Base-by-base conservation (phyloP, 2,329 filamentous ascomycete genomes). In the Pseudopithomyces maydicus region DNA sequence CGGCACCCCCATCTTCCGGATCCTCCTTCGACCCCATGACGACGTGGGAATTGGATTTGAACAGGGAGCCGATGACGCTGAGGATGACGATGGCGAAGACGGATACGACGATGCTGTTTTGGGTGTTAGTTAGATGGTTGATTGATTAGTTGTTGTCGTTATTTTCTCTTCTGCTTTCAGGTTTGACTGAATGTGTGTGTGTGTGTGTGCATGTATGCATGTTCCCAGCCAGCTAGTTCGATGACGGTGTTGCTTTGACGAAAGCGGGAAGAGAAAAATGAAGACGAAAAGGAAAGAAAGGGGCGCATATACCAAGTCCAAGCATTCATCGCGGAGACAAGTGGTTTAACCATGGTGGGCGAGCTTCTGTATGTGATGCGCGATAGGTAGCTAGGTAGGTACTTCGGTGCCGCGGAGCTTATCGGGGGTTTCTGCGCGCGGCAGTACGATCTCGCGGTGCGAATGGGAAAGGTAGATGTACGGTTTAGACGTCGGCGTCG, bases 331-430 rank as follows among this genome's bases (percentile, higher is more conserved):
- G 92, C 89, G 74, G 91, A 90, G 69, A 98, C 91, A 74, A 98
- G 83, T 67, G 94, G 93, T 88, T 97, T 97, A 91, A 97, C 97
- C 93, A 97, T 97, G 74, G 72, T 86, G 65, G 60, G 60, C 58
- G 22, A 17, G 44, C 47, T 43, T 19, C 15, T 35, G 52, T 49
- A 47, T 47, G 57, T 52, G 52, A 58, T 58, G 54, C 57, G 39
- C 39, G 52, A 42, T 26, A 51, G 38, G 50, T 8, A 10, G 47
- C 17, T 5, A 14, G 23, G 33, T 33, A 29, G 5, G 26, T 29
- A n/a, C n/a, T 29, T 29, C 5, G 26, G 26, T 29, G 26, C 26
- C 26, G 26, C 8, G 26, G 26, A 29, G 26, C 26, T n/a, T n/a
- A n/a, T n/a, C n/a, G n/a, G n/a, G n/a, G n/a, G n/a, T n/a, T n/a